phyloP scores from a whole-genome alignment of 805 yeast genomes.

The baker's yeast (Saccharomyces cerevisiae) region DNA sequence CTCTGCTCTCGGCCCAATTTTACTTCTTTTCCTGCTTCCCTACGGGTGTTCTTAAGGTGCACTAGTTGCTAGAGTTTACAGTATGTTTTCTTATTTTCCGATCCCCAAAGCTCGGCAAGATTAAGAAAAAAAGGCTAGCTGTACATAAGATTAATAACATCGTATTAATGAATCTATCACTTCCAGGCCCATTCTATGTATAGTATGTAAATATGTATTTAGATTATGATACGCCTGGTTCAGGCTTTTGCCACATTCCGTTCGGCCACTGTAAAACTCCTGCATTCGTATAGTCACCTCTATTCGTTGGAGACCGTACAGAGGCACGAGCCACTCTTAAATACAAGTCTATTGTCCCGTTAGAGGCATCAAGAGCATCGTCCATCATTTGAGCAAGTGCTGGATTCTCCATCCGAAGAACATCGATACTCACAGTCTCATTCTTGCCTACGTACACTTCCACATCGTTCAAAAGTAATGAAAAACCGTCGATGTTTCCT shows the following conservation, averaged over 20 bases:
- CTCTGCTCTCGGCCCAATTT: neutral
- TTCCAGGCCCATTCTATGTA: neutral
- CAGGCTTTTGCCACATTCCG: slow-evolving; percentile 45
- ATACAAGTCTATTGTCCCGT: slow-evolving; percentile 31
- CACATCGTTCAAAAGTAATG: slow-evolving; percentile 69
- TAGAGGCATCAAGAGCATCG: slow-evolving; percentile 28
- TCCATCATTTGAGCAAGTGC: slow-evolving; percentile 27
- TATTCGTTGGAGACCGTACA: slow-evolving; percentile 30
- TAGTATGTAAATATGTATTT: neutral
- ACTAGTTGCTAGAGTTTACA: neutral
- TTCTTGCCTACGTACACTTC: slow-evolving; percentile 60
- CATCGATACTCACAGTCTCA: slow-evolving; percentile 36
- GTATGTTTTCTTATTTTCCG: neutral
- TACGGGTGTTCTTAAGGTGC: neutral
- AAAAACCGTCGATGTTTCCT: slow-evolving; percentile 41
- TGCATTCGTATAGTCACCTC: slow-evolving; percentile 62
- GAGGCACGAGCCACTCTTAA: slow-evolving; percentile 50
- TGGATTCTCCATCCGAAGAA: slow-evolving; percentile 28
- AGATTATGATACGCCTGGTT: slow-evolving; percentile 42
- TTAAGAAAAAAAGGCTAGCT: neutral
- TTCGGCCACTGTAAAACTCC: slow-evolving; percentile 52
- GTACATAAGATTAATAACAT: neutral
- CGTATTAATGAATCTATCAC: neutral
- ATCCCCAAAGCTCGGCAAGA: neutral
- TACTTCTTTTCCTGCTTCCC: neutral